Conservation (phyloP, 2,329 filamentous ascomycete species). For the Calycina herbarum region DNA sequence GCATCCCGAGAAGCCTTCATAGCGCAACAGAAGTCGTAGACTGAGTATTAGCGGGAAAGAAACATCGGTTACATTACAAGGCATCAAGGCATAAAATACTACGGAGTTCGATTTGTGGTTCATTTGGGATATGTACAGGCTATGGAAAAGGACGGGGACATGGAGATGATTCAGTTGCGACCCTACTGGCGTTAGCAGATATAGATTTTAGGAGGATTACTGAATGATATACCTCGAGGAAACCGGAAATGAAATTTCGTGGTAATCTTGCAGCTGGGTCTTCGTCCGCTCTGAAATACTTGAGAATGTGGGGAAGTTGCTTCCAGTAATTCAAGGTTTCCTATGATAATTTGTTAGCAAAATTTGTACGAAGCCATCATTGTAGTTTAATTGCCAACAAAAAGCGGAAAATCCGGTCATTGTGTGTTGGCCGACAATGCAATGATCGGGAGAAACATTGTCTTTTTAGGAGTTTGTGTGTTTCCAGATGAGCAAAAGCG, state of each 20-base stretch:
- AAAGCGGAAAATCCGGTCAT: no score
- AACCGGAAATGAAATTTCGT: conserved; percentile 87
- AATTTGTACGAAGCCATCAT: not conserved
- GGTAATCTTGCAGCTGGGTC: conserved; percentile 75
- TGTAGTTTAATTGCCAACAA: no score
- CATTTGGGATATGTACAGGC: conserved; percentile 38
- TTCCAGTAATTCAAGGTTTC: conserved; percentile 99
- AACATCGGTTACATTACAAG: conserved; percentile 30
- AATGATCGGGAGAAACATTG: no score
- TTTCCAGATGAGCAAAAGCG: no score
- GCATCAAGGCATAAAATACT: conserved; percentile 28
- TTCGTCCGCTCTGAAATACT: conserved; percentile 91
- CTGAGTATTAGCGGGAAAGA: not conserved
- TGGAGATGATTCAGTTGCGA: conserved; percentile 33
- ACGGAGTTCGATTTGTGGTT: conserved; percentile 29
- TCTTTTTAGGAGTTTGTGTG: no score
- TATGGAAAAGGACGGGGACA: conserved; percentile 26
- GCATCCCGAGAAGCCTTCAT: conserved; percentile 56
- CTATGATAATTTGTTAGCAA: conserved; percentile 46
- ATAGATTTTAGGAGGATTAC: not conserved
- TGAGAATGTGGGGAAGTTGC: conserved; percentile 91
- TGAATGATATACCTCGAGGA: conserved; percentile 70
- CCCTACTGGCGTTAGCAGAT: conserved; percentile 32
- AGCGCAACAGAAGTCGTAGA: not conserved
- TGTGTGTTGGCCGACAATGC: no score